phyloP scores from a whole-genome alignment of 306 rosid genomes.

The Abrus precatorius region DNA sequence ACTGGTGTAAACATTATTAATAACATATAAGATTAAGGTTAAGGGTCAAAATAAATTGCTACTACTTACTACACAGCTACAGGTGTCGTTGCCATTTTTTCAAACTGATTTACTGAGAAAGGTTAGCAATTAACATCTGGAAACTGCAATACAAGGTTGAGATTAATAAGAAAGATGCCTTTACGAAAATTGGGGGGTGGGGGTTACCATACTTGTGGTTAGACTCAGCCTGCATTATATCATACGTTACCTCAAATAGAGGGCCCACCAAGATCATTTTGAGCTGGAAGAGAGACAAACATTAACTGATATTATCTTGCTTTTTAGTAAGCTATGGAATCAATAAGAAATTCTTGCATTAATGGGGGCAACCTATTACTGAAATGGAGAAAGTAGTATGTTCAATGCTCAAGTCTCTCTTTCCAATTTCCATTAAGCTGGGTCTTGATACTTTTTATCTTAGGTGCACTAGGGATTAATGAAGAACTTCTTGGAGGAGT shows the following conservation, averaged over 20 bases:
- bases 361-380: constrained; percentile 20
- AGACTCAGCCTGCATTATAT: constrained; percentile 1
- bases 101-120: constrained; percentile 11
- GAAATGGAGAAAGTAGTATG: constrained; percentile 9
- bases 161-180: constrained; percentile 22
- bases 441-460: constrained; percentile 3
- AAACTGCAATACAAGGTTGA: constrained; percentile 40
- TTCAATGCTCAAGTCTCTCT: constrained; percentile 37
- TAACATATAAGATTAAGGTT: constrained; percentile 3
- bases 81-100: constrained; percentile 8
- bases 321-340: constrained; percentile 7
- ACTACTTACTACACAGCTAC: constrained; percentile 2
- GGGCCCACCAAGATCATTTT: constrained; percentile 6
- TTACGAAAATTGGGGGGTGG: constrained; percentile 9
- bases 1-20: constrained; percentile 8
- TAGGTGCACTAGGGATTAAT: constrained; percentile 11
- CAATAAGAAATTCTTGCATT: background rate
- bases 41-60: constrained; percentile 27
- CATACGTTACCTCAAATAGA: background rate
- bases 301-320: constrained; percentile 30
- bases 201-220: constrained; percentile 28
- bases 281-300: constrained; percentile 32
- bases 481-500: background rate
- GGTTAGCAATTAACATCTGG: constrained; percentile 31
- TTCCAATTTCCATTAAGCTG: constrained; percentile 28